Percentiles rank a stretch among this genome's conserved stretches.
Evolutionary conservation across 2,329 filamentous ascomycete species (phyloP).

Genomic region (Xylariales sp.): DNA sequence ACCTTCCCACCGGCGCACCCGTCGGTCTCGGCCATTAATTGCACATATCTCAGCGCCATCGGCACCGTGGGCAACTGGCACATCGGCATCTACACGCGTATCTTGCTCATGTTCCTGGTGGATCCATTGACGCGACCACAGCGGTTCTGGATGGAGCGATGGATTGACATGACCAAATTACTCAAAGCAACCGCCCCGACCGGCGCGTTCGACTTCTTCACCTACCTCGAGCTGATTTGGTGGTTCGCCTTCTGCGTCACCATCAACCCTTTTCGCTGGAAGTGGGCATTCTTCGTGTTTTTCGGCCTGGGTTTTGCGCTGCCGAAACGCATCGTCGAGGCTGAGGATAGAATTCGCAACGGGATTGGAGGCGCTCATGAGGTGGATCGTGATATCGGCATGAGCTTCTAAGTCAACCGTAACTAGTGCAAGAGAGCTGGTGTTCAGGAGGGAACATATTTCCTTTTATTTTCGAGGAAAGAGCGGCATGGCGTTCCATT

Average conservation of each 20-base stretch:
- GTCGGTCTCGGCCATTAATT: conserved; percentile 74
- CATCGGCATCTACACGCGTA: conserved; percentile 83
- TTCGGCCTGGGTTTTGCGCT: conserved; percentile 66
- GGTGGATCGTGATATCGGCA: conserved; percentile 23
- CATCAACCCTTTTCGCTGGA: conserved; percentile 85
- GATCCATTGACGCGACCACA: conserved; percentile 72
- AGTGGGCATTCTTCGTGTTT: conserved; percentile 82
- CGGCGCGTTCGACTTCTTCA: conserved; percentile 84
- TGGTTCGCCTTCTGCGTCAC: conserved; percentile 79
- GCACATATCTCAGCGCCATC: conserved; percentile 75
- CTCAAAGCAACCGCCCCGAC: conserved; percentile 68
- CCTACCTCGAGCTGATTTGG: conserved; percentile 77
- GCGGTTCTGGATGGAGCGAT: conserved; percentile 72
- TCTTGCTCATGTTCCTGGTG: conserved; percentile 80
- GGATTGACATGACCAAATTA: conserved; percentile 78
- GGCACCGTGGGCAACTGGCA: conserved; percentile 84
- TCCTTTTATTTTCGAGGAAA: too few species aligned
- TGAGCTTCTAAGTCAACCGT: conserved; percentile 21
- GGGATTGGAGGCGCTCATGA: conserved; percentile 36
- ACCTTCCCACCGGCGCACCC: conserved; percentile 74
- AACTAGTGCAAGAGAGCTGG: too few species aligned
- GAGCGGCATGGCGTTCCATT: too few species aligned
- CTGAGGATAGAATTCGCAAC: conserved; percentile 59
- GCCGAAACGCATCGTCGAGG: conserved; percentile 61
- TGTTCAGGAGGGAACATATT: too few species aligned